Evolutionary conservation across 2,329 filamentous ascomycete species (phyloP), one percentile per base, ranked within the genome.

Genomic region (Botryosphaeria dothidea): DNA sequence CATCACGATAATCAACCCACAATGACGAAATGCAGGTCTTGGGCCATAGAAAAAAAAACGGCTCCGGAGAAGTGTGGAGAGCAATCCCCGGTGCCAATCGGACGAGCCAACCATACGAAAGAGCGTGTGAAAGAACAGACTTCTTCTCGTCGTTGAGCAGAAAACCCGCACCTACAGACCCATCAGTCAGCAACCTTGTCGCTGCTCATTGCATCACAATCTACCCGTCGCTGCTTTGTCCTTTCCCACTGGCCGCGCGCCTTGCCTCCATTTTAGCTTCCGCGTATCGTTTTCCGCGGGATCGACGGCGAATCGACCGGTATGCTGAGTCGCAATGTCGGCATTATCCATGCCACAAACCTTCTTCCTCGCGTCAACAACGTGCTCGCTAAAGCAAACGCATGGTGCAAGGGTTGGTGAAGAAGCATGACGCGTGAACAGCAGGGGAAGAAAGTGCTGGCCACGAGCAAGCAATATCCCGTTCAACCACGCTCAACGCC

Each of bases 251-350:
- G 11, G 38, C 38, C 11, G 8, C 15, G 38, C 38, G 9, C 15
- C 38, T 41, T 41, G 31, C n/a, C 31, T 41, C 38, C 38, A 41
- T 41, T 41, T 38, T 62, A 51, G 58, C 58, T 62, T 51, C 58
- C 58, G 58, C 58, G 7, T 51, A 51, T 62, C 58, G 46, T 62
- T 62, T 62, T 62, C 58, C 56, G 54, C 34, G 13, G 8, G 56
- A 60, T 60, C 56, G 56, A 60, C 56, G 27, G 36, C 27, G 34
- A 45, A 58, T 45, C 38, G 56, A 34, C 25, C 36, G 15, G 56
- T 17, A 45, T 23, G 25, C 56, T 46, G 56, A 48, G 9, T 60
- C 41, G 56, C 38, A 13, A 11, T 43, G 17, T 29, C 54, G 54
- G 54, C 54, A 58, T 58, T 27, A 45, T n/a, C 38, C 27, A 60